Conservation (phyloP, 2,329 filamentous ascomycete species). For the Colletotrichum lindemuthianum region DNA sequence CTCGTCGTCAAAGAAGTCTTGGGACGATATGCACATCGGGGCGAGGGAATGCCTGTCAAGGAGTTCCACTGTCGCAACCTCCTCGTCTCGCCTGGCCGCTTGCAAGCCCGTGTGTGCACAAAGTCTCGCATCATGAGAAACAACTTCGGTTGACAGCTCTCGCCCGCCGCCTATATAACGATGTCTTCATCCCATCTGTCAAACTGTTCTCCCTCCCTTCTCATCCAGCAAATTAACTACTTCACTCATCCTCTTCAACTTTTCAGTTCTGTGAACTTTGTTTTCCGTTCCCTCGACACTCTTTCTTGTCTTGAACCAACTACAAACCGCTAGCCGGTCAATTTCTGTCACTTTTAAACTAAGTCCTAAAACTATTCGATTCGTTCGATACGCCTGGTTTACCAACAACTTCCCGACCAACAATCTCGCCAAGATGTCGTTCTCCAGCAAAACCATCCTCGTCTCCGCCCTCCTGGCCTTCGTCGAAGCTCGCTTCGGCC, state of each 20-base stretch:
- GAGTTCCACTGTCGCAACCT: slow-evolving; percentile 28
- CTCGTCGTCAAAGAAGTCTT: too few species aligned
- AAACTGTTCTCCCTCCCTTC: slow-evolving; percentile 22
- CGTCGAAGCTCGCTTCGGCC: slow-evolving; percentile 67
- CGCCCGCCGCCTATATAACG: slow-evolving; percentile 19
- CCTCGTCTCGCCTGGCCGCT: slow-evolving; percentile 17
- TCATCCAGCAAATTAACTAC: slow-evolving; percentile 39
- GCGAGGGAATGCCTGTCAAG: slow-evolving; percentile 3
- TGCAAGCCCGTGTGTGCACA: not conserved
- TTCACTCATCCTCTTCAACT: slow-evolving; percentile 43
- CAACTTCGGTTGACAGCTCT: slow-evolving; percentile 6
- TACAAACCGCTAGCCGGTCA: slow-evolving; percentile 38
- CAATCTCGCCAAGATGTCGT: slow-evolving; percentile 50
- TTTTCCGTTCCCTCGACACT: slow-evolving; percentile 43
- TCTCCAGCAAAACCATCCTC: slow-evolving; percentile 52
- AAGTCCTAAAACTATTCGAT: slow-evolving; percentile 21
- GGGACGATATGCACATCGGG: not conserved
- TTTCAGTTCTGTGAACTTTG: slow-evolving; percentile 53
- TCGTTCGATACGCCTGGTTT: slow-evolving; percentile 22
- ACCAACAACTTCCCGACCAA: not conserved
- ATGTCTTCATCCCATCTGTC: slow-evolving; percentile 10
- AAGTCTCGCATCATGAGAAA: slow-evolving; percentile 11
- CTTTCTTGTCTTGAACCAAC: slow-evolving; percentile 37
- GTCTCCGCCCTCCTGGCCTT: slow-evolving; percentile 54
- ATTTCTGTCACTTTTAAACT: slow-evolving; percentile 33